phyloP scores from a whole-genome alignment of 805 yeast genomes.

The Spathaspora passalidarum region DNA sequence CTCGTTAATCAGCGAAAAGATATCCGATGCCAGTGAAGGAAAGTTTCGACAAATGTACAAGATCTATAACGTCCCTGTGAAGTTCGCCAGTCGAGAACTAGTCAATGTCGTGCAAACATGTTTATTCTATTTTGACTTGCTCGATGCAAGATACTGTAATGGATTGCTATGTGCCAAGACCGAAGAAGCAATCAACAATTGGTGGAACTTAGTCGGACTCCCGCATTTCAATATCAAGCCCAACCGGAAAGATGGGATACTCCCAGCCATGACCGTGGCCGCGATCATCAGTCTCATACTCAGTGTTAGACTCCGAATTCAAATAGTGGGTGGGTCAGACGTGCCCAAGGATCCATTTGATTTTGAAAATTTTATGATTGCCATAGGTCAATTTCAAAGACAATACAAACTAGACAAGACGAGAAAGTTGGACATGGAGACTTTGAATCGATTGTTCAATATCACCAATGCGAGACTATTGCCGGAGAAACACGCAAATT shows the following conservation, averaged over 20 bases:
- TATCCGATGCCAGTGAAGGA: conserved; percentile 75
- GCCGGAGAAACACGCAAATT: conserved; percentile 19
- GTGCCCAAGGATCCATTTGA: conserved; percentile 85
- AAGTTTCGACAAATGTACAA: conserved; percentile 76
- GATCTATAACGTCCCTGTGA: conserved; percentile 52
- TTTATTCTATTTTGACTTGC: conserved; percentile 71
- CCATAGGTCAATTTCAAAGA: conserved; percentile 77
- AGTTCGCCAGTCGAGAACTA: conserved; percentile 70
- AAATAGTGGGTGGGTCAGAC: conserved; percentile 36
- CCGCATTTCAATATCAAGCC: conserved; percentile 42
- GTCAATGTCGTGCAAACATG: conserved; percentile 73
- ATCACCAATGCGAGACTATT: conserved; percentile 31
- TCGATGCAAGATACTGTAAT: conserved; percentile 70
- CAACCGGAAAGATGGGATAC: conserved; percentile 47
- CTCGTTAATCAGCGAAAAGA: conserved; percentile 57
- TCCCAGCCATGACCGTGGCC: conserved; percentile 69
- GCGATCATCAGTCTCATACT: conserved; percentile 77
- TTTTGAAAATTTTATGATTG: conserved; percentile 60
- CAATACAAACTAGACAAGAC: conserved; percentile 53
- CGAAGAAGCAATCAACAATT: conserved; percentile 60
- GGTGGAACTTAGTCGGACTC: conserved; percentile 82
- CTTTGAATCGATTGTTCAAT: conserved; percentile 38
- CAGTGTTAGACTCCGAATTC: conserved; percentile 63
- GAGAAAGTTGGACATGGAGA: conserved; percentile 54
- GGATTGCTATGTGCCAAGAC: conserved; percentile 83